These are phyloP conservation scores for Penicillium sp. DNA, from an alignment of 2,329 filamentous ascomycete species.

Conservation along the genomic window DNA sequence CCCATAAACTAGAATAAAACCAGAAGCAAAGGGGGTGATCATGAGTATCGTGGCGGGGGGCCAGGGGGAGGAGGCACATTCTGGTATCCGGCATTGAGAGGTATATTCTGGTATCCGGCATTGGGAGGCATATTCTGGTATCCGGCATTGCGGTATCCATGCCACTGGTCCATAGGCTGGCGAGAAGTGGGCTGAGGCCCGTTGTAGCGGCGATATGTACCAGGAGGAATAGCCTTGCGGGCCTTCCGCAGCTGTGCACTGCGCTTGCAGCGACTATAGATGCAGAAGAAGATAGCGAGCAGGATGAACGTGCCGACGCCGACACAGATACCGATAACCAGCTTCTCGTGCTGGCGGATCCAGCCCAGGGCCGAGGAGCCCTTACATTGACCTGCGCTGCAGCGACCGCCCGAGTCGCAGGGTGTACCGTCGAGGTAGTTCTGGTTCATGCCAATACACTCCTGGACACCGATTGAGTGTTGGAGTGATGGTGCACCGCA, in stretches of 20 bases:
- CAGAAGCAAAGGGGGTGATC: constrained; percentile 11
- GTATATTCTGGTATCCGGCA: constrained; percentile 24
- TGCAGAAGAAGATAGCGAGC: constrained; percentile 67
- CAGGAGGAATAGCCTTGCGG: constrained; percentile 10
- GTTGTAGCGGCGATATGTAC: constrained; percentile 9
- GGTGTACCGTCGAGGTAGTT: constrained; percentile 91
- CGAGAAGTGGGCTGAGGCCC: constrained; percentile 12
- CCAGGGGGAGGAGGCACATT: constrained; percentile 26
- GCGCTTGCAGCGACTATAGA: constrained; percentile 56
- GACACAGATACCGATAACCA: constrained; percentile 76
- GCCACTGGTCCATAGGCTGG: constrained; percentile 25
- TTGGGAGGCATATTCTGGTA: constrained; percentile 30
- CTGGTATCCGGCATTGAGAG: constrained; percentile 28
- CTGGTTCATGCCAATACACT: constrained; percentile 60
- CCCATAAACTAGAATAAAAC: constrained; percentile 5
- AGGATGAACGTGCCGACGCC: constrained; percentile 73
- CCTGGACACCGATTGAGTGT: constrained; percentile 64
- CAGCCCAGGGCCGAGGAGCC: constrained; percentile 71
- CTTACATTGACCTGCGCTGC: constrained; percentile 73
- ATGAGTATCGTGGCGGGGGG: constrained; percentile 27
- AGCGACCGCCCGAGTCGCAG: constrained; percentile 77
- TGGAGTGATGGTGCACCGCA: constrained; percentile 72
- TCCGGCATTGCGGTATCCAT: constrained; percentile 20
- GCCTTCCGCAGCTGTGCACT: constrained; percentile 24
- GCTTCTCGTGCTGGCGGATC: constrained; percentile 72